These are phyloP conservation scores for Paramecium octaurelia DNA, from an alignment of 73 alveolate species.

Conservation along the genomic window DNA sequence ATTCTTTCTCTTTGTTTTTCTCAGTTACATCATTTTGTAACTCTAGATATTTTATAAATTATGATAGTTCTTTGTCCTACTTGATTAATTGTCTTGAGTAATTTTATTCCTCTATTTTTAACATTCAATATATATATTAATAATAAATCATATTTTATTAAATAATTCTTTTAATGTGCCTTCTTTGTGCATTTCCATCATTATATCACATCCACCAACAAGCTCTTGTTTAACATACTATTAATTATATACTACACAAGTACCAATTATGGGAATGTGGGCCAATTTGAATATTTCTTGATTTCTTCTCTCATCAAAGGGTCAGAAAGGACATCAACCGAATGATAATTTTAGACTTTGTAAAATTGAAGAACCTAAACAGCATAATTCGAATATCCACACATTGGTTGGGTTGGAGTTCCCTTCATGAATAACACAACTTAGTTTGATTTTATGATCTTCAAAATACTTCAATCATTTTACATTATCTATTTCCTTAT, in stretches of 20 bases:
- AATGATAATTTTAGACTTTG: slow-evolving; percentile 59
- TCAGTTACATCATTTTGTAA: not conserved
- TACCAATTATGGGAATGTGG: slow-evolving; percentile 85
- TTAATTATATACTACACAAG: not conserved
- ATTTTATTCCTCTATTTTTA: not conserved
- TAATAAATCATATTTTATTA: slow-evolving; percentile 10
- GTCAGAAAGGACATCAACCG: slow-evolving; percentile 75
- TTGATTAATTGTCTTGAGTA: slow-evolving; percentile 9
- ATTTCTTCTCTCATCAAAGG: slow-evolving; percentile 76
- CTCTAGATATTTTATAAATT: not conserved
- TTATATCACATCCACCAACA: slow-evolving; percentile 89
- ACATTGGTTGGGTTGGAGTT: slow-evolving; percentile 79
- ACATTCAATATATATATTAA: not conserved
- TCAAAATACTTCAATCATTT: not conserved
- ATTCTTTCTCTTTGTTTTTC: not conserved
- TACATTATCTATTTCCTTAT: slow-evolving; percentile 4
- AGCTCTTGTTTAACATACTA: slow-evolving; percentile 71
- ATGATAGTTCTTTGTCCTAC: slow-evolving; percentile 7
- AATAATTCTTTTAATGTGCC: slow-evolving; percentile 79
- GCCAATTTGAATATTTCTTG: slow-evolving; percentile 90
- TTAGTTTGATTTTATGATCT: slow-evolving; percentile 58
- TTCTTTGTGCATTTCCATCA: slow-evolving; percentile 85
- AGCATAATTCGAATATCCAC: slow-evolving; percentile 86
- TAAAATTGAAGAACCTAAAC: slow-evolving; percentile 65
- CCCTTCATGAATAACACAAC: slow-evolving; percentile 94